Conservation (phyloP, 371 early-diverging fungal genomes). For the Mortierella polycephala region DNA sequence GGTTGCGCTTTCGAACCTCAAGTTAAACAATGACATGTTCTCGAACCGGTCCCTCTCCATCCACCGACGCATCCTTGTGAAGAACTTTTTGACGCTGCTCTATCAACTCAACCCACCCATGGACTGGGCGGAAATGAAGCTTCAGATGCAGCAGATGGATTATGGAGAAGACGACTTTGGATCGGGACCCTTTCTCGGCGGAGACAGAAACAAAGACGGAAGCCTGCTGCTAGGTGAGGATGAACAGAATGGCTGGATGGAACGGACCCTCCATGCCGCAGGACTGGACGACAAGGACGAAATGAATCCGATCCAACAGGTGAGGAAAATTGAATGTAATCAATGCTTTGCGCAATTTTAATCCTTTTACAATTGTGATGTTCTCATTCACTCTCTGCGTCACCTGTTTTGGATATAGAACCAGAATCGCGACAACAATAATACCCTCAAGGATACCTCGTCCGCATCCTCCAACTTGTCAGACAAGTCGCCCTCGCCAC, state of each 20-base stretch:
- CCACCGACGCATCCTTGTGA: slow-evolving; percentile 35
- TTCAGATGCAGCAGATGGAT: slow-evolving; percentile 9
- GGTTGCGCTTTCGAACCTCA: slow-evolving; percentile 24
- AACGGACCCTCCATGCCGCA: slow-evolving; percentile 39
- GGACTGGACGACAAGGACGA: slow-evolving; percentile 30
- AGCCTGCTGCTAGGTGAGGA: slow-evolving; percentile 23
- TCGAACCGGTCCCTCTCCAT: slow-evolving; percentile 40
- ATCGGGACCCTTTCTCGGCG: no score
- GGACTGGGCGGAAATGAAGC: slow-evolving; percentile 24
- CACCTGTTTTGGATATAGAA: no score
- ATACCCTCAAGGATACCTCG: not conserved
- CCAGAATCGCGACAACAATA: not conserved
- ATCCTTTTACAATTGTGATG: no score
- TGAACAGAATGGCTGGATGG: slow-evolving; percentile 50
- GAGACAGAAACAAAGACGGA: slow-evolving; percentile 2
- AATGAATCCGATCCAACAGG: not conserved
- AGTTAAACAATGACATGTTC: slow-evolving; percentile 39
- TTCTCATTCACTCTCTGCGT: no score
- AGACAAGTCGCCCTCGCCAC: not conserved
- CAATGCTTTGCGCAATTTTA: not conserved
- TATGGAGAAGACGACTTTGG: slow-evolving; percentile 5
- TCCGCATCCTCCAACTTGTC: not conserved
- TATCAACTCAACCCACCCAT: slow-evolving; percentile 21
- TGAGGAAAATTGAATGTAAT: not conserved
- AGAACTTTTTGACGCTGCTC: slow-evolving; percentile 36